These are phyloP conservation scores for Aspergillus sp. DNA, from an alignment of 2,329 filamentous ascomycete species.

Conservation along the genomic window DNA sequence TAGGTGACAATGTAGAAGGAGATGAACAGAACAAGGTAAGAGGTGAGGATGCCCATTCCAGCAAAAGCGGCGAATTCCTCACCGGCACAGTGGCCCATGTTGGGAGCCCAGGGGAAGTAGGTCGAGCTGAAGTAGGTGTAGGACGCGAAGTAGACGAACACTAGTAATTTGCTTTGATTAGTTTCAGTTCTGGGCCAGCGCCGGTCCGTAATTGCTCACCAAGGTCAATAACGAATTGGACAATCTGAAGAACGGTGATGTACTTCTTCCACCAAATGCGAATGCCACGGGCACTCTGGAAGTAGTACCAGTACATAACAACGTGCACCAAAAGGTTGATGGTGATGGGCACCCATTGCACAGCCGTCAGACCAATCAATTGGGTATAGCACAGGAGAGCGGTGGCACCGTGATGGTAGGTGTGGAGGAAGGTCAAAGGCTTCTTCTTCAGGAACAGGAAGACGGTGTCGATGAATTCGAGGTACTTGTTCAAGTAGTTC, in stretches of 20 bases:
- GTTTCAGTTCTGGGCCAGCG: not conserved
- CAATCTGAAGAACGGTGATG: slow-evolving; percentile 96
- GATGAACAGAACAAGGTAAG: slow-evolving; percentile 97
- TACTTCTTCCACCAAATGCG: slow-evolving; percentile 99
- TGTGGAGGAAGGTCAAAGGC: slow-evolving; percentile 97
- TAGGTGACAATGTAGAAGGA: slow-evolving; percentile 98
- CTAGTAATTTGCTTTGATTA: slow-evolving; percentile 45
- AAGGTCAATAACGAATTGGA: slow-evolving; percentile 95
- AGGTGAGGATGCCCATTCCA: slow-evolving; percentile 87
- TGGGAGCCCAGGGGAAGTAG: slow-evolving; percentile 85
- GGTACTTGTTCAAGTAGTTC: slow-evolving; percentile 97
- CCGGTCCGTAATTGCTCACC: slow-evolving; percentile 56
- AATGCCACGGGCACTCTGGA: slow-evolving; percentile 94
- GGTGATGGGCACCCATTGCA: slow-evolving; percentile 92
- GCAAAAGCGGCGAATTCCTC: slow-evolving; percentile 96
- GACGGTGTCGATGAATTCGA: slow-evolving; percentile 91
- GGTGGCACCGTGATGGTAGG: slow-evolving; percentile 96
- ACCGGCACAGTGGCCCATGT: slow-evolving; percentile 80
- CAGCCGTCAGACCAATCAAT: slow-evolving; percentile 85
- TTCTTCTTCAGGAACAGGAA: slow-evolving; percentile 99
- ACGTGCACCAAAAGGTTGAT: slow-evolving; percentile 94
- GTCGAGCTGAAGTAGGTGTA: slow-evolving; percentile 96
- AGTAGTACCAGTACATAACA: slow-evolving; percentile 99
- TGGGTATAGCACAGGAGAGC: slow-evolving; percentile 98
- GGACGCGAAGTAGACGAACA: slow-evolving; percentile 98